Conservation (phyloP, 495 filamentous ascomycete species). For the Penicillium nucicola region DNA sequence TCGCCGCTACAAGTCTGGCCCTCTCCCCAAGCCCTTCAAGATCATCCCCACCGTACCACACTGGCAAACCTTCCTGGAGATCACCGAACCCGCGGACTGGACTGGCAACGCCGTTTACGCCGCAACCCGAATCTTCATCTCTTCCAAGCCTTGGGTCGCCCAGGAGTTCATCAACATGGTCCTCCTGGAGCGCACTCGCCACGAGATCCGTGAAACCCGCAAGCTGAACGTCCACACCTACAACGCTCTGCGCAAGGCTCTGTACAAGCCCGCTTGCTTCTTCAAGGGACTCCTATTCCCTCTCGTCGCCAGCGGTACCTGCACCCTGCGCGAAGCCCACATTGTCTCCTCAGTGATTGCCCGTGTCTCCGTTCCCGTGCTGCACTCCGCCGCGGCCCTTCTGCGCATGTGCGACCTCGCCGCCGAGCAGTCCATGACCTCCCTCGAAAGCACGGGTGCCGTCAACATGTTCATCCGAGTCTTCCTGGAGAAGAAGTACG, state of each 20-base stretch:
- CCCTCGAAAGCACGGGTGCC: conserved; percentile 73
- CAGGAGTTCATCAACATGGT: conserved; percentile 80
- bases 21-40: conserved; percentile 96
- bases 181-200: conserved; percentile 80
- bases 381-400: conserved; percentile 90
- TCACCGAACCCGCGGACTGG: conserved; percentile 87
- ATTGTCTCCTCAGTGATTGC: conserved; percentile 83
- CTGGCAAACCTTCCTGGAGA: conserved; percentile 48
- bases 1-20: conserved; percentile 90
- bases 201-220: conserved; percentile 81
- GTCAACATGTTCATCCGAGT: conserved; percentile 91
- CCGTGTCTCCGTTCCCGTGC: conserved; percentile 75
- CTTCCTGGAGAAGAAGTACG: conserved; percentile 95
- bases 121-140: conserved; percentile 85
- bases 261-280: conserved; percentile 95
- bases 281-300: conserved; percentile 97
- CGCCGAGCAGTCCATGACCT: conserved; percentile 74
- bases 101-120: conserved; percentile 83
- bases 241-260: conserved; percentile 82
- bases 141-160: conserved; percentile 67
- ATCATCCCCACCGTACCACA: conserved; percentile 87
- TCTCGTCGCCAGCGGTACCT: conserved; percentile 69
- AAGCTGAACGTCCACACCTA: conserved; percentile 96
- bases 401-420: conserved; percentile 91
- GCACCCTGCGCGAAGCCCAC: conserved; percentile 85